phyloP scores from a whole-genome alignment of 2,329 filamentous ascomycete species.

The Ascochyta pisi region DNA sequence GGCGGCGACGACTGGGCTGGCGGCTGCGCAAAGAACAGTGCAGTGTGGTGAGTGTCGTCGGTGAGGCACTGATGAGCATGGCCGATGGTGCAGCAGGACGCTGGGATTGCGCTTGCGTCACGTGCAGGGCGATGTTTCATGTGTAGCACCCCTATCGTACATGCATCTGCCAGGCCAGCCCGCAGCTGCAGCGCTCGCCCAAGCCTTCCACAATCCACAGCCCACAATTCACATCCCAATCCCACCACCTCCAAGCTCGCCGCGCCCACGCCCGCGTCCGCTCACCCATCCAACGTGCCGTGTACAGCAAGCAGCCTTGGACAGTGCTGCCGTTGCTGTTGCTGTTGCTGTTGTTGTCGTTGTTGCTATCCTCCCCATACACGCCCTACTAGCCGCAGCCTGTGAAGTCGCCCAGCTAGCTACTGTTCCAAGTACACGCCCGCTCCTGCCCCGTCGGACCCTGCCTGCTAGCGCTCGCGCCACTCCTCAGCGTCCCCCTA shows the following conservation, averaged over 20 bases:
- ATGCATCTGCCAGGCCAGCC: conserved; percentile 20
- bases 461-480: conserved; percentile 20
- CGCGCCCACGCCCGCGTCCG: neutral
- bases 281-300: too few species aligned
- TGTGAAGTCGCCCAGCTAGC: conserved; percentile 2
- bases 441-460: conserved; percentile 27
- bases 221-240: neutral
- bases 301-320: too few species aligned
- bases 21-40: neutral
- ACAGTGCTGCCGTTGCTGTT: too few species aligned
- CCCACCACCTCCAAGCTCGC: neutral
- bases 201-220: neutral
- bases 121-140: conserved; percentile 20
- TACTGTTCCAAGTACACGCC: neutral
- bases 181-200: conserved; percentile 11
- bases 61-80: too few species aligned
- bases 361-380: too few species aligned
- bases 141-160: conserved; percentile 31
- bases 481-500: conserved; percentile 13
- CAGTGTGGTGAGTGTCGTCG: neutral
- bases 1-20: neutral
- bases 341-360: too few species aligned
- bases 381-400: neutral
- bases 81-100: neutral
- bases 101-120: conserved; percentile 14